Evolutionary conservation across 2,329 filamentous ascomycete species (phyloP).

Genomic region (Fusarium sterilihyphosum): DNA sequence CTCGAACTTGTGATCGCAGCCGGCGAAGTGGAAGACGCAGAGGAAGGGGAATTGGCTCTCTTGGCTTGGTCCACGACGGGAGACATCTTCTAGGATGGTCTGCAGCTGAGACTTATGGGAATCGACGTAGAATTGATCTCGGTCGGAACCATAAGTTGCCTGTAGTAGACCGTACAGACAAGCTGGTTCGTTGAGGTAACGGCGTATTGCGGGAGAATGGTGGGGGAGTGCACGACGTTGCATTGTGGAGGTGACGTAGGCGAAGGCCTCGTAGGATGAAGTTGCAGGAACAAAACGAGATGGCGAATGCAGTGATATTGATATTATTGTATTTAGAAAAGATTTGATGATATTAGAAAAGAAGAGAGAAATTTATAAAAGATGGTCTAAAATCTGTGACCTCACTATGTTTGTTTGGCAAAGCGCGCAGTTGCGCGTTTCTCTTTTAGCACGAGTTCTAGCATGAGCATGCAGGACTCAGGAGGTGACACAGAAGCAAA

Average conservation of each 20-base stretch:
- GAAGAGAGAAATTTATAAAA: background rate
- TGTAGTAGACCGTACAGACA: rapidly evolving
- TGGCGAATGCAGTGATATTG: rapidly evolving
- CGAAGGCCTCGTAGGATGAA: rapidly evolving
- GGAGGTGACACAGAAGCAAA: background rate
- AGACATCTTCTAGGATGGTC: rapidly evolving
- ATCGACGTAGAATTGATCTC: rapidly evolving
- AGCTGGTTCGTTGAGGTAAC: background rate
- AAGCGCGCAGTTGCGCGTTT: background rate
- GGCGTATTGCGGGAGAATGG: rapidly evolving
- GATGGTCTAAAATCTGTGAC: too few relatives aligned
- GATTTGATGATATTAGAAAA: background rate
- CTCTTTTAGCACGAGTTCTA: background rate
- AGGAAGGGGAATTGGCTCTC: rapidly evolving
- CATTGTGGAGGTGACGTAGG: background rate
- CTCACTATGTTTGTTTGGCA: background rate
- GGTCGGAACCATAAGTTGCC: rapidly evolving
- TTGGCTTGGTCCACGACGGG: rapidly evolving
- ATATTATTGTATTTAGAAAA: too few relatives aligned
- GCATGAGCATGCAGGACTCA: background rate
- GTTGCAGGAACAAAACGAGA: background rate
- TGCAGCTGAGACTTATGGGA: rapidly evolving
- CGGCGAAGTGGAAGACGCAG: background rate
- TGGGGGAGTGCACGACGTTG: rapidly evolving
- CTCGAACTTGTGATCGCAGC: rapidly evolving